Conservation (phyloP, 768 basidiomycete genomes). For the Jaapia argillacea region DNA sequence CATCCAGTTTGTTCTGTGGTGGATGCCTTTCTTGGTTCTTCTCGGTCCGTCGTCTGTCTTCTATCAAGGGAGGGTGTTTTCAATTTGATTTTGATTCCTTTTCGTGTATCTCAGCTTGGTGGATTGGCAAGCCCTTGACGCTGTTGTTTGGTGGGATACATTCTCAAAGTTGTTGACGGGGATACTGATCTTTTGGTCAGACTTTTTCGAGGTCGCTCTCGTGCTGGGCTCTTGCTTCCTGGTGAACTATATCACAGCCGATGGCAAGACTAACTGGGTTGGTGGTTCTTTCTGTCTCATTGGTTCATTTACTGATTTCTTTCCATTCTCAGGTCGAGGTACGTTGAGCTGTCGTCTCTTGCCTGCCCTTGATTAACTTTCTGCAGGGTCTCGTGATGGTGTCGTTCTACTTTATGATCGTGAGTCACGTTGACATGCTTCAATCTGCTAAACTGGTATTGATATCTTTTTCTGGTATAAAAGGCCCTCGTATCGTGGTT, state of each 20-base stretch:
- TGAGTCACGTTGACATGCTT: slow-evolving; percentile 15
- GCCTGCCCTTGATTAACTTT: no score
- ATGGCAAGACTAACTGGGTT: slow-evolving; percentile 72
- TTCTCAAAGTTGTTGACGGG: background rate
- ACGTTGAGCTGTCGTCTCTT: background rate
- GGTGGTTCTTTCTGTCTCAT: no score
- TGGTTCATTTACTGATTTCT: no score
- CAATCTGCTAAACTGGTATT: background rate
- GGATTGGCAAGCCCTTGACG: slow-evolving; percentile 45
- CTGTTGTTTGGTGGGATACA: slow-evolving; percentile 54
- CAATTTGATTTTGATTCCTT: no score
- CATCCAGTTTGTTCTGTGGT: slow-evolving; percentile 71
- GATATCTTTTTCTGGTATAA: background rate
- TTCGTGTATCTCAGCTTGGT: no score
- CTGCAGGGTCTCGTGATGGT: slow-evolving; percentile 50
- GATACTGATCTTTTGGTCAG: slow-evolving; percentile 21
- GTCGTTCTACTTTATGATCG: slow-evolving; percentile 60
- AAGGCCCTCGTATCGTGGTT: slow-evolving; percentile 62
- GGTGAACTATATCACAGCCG: slow-evolving; percentile 73
- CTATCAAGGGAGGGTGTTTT: no score
- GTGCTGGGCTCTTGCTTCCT: slow-evolving; percentile 62
- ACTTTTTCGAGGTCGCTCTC: slow-evolving; percentile 58
- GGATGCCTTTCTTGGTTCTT: slow-evolving; percentile 66
- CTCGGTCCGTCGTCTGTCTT: no score
- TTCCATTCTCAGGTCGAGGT: slow-evolving; percentile 25